phyloP scores from a whole-genome alignment of 2,329 filamentous ascomycete genomes.

The Neurospora sp. region DNA sequence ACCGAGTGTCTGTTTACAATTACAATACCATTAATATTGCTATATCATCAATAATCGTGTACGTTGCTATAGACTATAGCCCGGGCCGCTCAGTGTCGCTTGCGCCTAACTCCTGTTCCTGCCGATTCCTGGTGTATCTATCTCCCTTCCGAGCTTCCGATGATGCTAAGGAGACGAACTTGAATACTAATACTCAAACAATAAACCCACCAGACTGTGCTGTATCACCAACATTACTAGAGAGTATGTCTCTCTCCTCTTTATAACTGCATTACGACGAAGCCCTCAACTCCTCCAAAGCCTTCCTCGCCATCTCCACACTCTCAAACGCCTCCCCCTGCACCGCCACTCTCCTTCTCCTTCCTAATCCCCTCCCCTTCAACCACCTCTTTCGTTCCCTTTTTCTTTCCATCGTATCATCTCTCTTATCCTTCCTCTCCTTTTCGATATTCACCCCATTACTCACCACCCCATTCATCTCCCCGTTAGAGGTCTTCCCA shows the following conservation, averaged over 20 bases:
- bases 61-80: not conserved
- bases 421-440: too few relatives aligned
- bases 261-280: not conserved
- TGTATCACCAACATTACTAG: not conserved
- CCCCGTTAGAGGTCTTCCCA: slow-evolving; percentile 1
- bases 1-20: not conserved
- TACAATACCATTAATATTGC: not conserved
- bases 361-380: slow-evolving; percentile 14
- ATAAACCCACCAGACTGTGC: not conserved
- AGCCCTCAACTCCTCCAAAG: slow-evolving; percentile 31
- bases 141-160: not conserved
- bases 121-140: not conserved
- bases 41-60: not conserved
- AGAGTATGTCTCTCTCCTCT: slow-evolving; percentile 18
- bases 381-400: slow-evolving; percentile 20
- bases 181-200: not conserved
- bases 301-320: slow-evolving; percentile 34
- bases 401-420: slow-evolving; percentile 17
- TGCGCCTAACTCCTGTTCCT: not conserved
- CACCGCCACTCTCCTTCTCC: not conserved
- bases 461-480: slow-evolving; percentile 23
- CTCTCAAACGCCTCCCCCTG: slow-evolving; percentile 33
- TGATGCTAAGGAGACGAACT: not conserved
- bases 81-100: not conserved
- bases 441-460: not conserved